phyloP scores from a whole-genome alignment of 805 yeast species.

The Sugiyamaella smithiae region DNA sequence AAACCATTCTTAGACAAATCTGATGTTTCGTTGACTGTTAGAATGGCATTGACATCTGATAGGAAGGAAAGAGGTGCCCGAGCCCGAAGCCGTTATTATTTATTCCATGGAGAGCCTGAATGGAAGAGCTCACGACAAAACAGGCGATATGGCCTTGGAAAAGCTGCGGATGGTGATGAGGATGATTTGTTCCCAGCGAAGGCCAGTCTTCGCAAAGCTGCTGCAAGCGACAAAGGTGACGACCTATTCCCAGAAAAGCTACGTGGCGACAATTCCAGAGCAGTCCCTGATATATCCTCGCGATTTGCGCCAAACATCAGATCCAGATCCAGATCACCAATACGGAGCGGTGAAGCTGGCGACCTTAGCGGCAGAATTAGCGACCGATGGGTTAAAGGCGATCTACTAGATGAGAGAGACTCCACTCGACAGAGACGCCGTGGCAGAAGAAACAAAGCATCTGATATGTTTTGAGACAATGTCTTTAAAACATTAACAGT shows the following conservation, averaged over 20 bases:
- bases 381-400: constrained; percentile 19
- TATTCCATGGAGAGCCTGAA: constrained; percentile 64
- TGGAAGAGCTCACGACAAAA: constrained; percentile 19
- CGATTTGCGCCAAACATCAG: background rate
- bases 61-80: constrained; percentile 56
- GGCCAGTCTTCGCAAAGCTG: constrained; percentile 12
- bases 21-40: constrained; percentile 39
- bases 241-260: constrained; percentile 39
- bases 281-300: background rate
- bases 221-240: constrained; percentile 27
- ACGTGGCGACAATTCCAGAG: constrained; percentile 1
- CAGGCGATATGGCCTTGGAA: constrained; percentile 19
- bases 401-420: constrained; percentile 3
- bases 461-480: constrained; percentile 19
- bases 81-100: constrained; percentile 59
- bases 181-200: constrained; percentile 41
- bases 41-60: constrained; percentile 55
- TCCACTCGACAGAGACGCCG: background rate
- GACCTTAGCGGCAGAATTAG: constrained; percentile 14
- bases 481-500: too few species aligned
- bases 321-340: constrained; percentile 5
- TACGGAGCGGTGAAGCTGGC: constrained; percentile 8
- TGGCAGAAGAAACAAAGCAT: constrained; percentile 11
- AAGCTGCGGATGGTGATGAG: constrained; percentile 24
- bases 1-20: constrained; percentile 37